Conservation (phyloP, 768 basidiomycete genomes). For the Phallus indusiatus region DNA sequence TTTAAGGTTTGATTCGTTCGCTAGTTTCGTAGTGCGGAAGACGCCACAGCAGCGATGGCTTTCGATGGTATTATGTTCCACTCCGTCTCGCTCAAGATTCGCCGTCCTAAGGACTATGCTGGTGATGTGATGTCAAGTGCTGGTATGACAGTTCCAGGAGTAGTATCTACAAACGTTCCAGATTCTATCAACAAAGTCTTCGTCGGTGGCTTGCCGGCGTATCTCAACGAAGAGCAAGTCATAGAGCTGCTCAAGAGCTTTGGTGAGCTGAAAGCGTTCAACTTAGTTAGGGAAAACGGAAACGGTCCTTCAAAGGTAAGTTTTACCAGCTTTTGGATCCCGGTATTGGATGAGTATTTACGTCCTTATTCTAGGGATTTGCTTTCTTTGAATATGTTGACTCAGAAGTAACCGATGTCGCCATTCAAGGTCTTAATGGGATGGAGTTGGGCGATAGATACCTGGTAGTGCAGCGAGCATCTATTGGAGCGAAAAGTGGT, state of each 20-base stretch:
- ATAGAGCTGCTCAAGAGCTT: conserved; percentile 97
- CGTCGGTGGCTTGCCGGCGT: conserved; percentile 89
- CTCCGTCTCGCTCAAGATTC: conserved; percentile 92
- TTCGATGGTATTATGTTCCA: conserved; percentile 97
- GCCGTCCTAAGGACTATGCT: conserved; percentile 94
- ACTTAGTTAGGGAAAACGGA: conserved; percentile 90
- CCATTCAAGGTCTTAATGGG: conserved; percentile 90
- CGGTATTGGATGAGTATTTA: not conserved
- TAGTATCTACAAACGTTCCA: conserved; percentile 93
- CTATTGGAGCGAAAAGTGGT: conserved; percentile 80
- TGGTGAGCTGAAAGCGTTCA: conserved; percentile 96
- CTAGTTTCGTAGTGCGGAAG: conserved; percentile 97
- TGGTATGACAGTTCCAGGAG: conserved; percentile 76
- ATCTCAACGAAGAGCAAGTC: conserved; percentile 97
- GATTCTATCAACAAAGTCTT: conserved; percentile 98
- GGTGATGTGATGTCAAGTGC: conserved; percentile 56
- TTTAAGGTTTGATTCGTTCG: conserved; percentile 9
- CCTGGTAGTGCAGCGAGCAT: conserved; percentile 94
- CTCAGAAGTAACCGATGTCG: conserved; percentile 79
- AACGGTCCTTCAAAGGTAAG: conserved; percentile 80
- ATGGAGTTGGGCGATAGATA: conserved; percentile 97
- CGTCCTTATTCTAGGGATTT: conserved; percentile 61
- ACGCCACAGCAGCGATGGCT: conserved; percentile 93
- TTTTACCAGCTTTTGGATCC: not conserved
- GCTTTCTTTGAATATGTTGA: conserved; percentile 99